Base-by-base conservation (phyloP, 495 filamentous ascomycete genomes). In the Pseudoneurospora amorphoporcata region DNA sequence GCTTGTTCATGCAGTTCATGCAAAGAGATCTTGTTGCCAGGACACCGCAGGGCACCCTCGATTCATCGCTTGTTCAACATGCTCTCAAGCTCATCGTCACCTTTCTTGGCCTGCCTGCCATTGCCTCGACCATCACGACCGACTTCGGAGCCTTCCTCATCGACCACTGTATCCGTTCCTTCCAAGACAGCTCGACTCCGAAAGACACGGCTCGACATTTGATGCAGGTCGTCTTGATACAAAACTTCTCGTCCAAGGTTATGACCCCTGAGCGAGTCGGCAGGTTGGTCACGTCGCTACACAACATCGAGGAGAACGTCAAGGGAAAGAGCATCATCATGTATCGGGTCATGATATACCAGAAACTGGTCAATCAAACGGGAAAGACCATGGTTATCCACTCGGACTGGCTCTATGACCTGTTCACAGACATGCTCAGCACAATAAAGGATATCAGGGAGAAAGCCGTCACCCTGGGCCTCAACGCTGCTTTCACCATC, bases 401-500 rank as follows among this genome's bases (percentile, higher is more conserved):
- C 47, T 84, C 86, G 1, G 84, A 91, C 70, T 98, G 95, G 94
- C 85, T 97, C 43, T 82, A 90, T 39, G 90, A 94, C 77, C 80
- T 97, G n/a, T 88, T 98, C 70, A 87, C 86, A 32, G 92, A 93
- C 39, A 88, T 97, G 81, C 87, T 97, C 29, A 92, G 92, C 79
- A 89, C 81, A 70, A 79, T 94, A 69, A 92, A 90, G 74, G 94
- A 97, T 58, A 90, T 92, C 41, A 84, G 93, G 53, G 78, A 83
- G 3, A 87, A 88, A n/a, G 93, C 94, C 14, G 90, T 98, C 32
- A 80, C 86, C 2, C 85, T 94, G 19, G 92, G 93, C 1, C 84
- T 90, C 0, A 87, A 92, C 68, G 87, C 90, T 3, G 88, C 90
- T 17, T 84, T 89, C 39, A 80, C 81, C 3, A 82, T 92, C 2